phyloP scores from a whole-genome alignment of 768 basidiomycete genomes.

The Favolaschia claudopus region DNA sequence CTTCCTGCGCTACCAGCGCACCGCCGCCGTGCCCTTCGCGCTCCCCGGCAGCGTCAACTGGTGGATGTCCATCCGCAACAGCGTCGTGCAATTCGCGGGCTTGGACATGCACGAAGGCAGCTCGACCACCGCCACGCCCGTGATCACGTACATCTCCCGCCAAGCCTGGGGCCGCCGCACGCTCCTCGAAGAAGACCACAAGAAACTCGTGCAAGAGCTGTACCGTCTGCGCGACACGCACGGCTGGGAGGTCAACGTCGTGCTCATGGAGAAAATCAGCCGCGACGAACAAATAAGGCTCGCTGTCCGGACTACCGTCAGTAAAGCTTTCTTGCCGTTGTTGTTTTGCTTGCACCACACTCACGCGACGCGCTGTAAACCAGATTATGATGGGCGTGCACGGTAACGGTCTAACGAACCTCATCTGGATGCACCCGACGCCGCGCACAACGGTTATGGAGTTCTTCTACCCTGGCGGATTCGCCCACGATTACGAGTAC shows the following conservation, averaged over 20 bases:
- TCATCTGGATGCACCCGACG: slow-evolving; percentile 92
- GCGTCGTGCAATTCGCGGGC: slow-evolving; percentile 76
- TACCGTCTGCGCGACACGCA: slow-evolving; percentile 70
- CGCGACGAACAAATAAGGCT: slow-evolving; percentile 83
- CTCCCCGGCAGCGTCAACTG: slow-evolving; percentile 81
- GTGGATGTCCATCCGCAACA: slow-evolving; percentile 84
- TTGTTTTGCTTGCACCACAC: not conserved
- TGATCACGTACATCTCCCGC: slow-evolving; percentile 92
- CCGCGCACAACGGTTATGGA: slow-evolving; percentile 89
- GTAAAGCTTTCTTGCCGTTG: slow-evolving; percentile 32
- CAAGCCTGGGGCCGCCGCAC: slow-evolving; percentile 90
- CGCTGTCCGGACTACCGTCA: slow-evolving; percentile 85
- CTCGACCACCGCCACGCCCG: slow-evolving; percentile 63
- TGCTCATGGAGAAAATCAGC: slow-evolving; percentile 83
- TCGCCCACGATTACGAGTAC: slow-evolving; percentile 87
- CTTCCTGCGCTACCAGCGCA: slow-evolving; percentile 76
- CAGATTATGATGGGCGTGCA: slow-evolving; percentile 96
- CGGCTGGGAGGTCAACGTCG: slow-evolving; percentile 89
- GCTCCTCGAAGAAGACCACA: slow-evolving; percentile 79
- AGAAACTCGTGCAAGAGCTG: slow-evolving; percentile 77
- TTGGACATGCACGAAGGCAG: slow-evolving; percentile 51
- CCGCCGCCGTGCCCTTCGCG: slow-evolving; percentile 76
- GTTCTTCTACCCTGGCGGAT: slow-evolving; percentile 87
- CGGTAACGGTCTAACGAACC: slow-evolving; percentile 88
- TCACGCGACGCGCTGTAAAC: not conserved